phyloP scores from a whole-genome alignment of 2,329 filamentous ascomycete genomes.

The Penicillium sp. region DNA sequence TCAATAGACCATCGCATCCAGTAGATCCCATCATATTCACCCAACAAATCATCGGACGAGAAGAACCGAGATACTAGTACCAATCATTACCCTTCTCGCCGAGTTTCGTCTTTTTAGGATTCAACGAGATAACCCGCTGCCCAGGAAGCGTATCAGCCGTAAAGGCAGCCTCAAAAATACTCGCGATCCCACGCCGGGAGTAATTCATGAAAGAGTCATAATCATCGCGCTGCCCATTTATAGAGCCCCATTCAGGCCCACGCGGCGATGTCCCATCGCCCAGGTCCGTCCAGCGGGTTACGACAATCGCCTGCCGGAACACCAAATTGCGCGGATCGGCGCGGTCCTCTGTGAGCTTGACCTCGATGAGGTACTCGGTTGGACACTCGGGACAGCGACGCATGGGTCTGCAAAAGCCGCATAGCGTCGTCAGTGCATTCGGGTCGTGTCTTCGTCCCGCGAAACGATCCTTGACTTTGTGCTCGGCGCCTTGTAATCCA shows the following conservation, averaged over 20 bases:
- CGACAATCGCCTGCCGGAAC: constrained; percentile 56
- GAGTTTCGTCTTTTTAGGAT: constrained; percentile 50
- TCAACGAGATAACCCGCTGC: constrained; percentile 54
- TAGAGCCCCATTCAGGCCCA: constrained; percentile 51
- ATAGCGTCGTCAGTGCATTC: constrained; percentile 47
- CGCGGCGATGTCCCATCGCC: constrained; percentile 49
- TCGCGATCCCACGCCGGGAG: constrained; percentile 52
- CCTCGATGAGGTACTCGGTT: constrained; percentile 57
- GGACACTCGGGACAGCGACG: constrained; percentile 57
- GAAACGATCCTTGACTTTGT: constrained; percentile 36
- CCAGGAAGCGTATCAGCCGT: constrained; percentile 52
- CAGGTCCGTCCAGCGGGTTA: constrained; percentile 58
- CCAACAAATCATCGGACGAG: no score
- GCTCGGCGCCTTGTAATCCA: constrained; percentile 39
- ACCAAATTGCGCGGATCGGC: constrained; percentile 34
- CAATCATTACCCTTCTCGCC: constrained; percentile 54
- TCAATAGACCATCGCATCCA: no score
- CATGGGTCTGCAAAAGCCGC: constrained; percentile 53
- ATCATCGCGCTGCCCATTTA: constrained; percentile 42
- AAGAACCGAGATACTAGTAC: no score
- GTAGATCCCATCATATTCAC: no score
- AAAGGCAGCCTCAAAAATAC: constrained; percentile 54
- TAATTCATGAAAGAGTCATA: constrained; percentile 53
- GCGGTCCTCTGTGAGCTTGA: constrained; percentile 55
- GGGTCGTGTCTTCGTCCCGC: constrained; percentile 26